Conservation (phyloP, 2,329 filamentous ascomycete species). For the Fusarium duplospermum region DNA sequence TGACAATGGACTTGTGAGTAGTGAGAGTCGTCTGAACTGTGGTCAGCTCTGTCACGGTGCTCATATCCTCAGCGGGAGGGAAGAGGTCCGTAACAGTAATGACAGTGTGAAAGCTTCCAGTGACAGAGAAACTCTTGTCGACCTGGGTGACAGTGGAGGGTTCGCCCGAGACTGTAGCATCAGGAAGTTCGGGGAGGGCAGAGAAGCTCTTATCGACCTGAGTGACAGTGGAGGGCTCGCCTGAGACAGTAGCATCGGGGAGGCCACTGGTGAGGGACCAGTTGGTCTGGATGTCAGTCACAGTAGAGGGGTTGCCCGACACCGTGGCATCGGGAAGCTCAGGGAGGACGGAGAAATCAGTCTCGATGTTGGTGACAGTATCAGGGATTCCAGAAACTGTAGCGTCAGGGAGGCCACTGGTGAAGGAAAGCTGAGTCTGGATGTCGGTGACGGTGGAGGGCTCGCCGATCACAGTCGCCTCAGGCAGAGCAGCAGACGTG, state of each 20-base stretch:
- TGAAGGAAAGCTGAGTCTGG: slow-evolving; percentile 44
- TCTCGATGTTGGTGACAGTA: slow-evolving; percentile 45
- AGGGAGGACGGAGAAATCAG: slow-evolving; percentile 32
- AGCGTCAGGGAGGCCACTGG: slow-evolving; percentile 47
- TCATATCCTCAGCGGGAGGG: slow-evolving; percentile 26
- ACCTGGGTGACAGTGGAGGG: slow-evolving; percentile 47
- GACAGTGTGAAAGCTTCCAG: slow-evolving; percentile 35
- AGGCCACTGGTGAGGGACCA: slow-evolving; percentile 43
- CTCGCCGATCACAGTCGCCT: slow-evolving; percentile 43
- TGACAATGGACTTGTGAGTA: slow-evolving; percentile 34
- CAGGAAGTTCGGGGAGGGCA: slow-evolving; percentile 21
- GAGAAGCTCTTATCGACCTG: slow-evolving; percentile 36
- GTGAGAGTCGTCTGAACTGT: slow-evolving; percentile 44
- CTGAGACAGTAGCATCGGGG: slow-evolving; percentile 40
- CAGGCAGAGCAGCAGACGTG: slow-evolving; percentile 36
- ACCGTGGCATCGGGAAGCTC: slow-evolving; percentile 37
- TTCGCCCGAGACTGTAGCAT: slow-evolving; percentile 40
- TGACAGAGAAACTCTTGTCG: slow-evolving; percentile 35
- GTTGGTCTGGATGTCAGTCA: slow-evolving; percentile 45
- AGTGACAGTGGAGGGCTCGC: slow-evolving; percentile 46
- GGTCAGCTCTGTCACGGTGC: slow-evolving; percentile 43
- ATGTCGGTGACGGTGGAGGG: slow-evolving; percentile 48
- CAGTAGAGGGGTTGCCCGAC: slow-evolving; percentile 43
- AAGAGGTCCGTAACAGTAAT: slow-evolving; percentile 49
- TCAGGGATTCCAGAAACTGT: slow-evolving; percentile 47